Conservation (phyloP, 306 rosid genomes). For the Prunus campanulata region DNA sequence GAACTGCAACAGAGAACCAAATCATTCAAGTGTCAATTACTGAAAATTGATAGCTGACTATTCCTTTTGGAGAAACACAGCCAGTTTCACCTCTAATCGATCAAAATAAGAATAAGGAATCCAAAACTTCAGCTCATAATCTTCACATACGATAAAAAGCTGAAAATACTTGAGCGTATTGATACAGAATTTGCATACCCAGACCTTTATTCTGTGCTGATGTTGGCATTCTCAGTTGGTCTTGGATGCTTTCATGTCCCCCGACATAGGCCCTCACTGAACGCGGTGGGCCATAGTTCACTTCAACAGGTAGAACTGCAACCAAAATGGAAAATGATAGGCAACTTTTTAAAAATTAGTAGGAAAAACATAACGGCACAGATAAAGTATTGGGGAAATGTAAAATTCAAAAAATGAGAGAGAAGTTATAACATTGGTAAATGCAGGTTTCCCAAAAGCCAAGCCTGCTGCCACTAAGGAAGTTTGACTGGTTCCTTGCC, state of each 20-base stretch:
- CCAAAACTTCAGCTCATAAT: background rate
- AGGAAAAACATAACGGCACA: background rate
- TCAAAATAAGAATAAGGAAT: no score
- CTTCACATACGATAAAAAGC: background rate
- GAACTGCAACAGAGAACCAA: constrained; percentile 4
- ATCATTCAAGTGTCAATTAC: background rate
- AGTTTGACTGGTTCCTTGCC: constrained; percentile 27
- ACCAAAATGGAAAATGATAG: background rate
- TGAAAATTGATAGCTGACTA: background rate
- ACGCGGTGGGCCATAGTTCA: constrained; percentile 24
- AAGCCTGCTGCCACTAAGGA: constrained; percentile 51
- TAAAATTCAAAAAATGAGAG: background rate
- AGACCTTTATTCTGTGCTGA: background rate
- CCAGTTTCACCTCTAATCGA: background rate
- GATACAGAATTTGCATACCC: constrained; percentile 2
- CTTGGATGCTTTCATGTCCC: constrained; percentile 22
- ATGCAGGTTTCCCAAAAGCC: constrained; percentile 41
- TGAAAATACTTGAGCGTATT: background rate
- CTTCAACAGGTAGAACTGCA: constrained; percentile 40
- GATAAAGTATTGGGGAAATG: background rate
- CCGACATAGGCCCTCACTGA: constrained; percentile 15
- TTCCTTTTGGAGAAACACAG: background rate
- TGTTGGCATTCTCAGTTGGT: background rate
- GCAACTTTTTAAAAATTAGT: background rate
- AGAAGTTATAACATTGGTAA: constrained; percentile 24